Evolutionary conservation across 2,329 filamentous ascomycete genomes (phyloP).

Genomic region (Talaromyces sp.): DNA sequence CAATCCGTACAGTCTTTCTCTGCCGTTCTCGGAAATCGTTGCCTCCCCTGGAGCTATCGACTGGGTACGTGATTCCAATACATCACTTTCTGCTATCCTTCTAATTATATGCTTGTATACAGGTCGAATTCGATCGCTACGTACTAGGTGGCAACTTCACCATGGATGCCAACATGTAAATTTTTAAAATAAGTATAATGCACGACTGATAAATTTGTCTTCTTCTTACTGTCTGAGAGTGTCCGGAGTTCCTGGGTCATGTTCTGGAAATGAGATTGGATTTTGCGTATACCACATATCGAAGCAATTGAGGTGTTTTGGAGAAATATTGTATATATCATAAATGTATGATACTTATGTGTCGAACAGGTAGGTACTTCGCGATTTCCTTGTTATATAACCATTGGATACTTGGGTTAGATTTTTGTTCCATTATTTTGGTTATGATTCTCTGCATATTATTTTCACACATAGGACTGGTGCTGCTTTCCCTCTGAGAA

Average conservation of each 20-base stretch:
- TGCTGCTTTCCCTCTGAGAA: neutral
- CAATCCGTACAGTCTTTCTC: conserved; percentile 13
- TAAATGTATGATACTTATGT: neutral
- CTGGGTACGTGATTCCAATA: conserved; percentile 1
- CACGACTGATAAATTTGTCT: neutral
- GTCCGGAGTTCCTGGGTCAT: neutral
- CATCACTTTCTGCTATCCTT: conserved; percentile 3
- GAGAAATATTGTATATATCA: neutral
- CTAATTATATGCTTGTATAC: neutral
- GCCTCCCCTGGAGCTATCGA: conserved; percentile 18
- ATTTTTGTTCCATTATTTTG: neutral
- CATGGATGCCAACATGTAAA: conserved; percentile 1
- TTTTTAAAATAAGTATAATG: neutral
- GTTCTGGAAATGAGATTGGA: neutral
- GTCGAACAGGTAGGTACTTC: neutral
- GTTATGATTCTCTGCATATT: neutral
- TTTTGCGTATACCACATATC: neutral
- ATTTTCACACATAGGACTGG: neutral
- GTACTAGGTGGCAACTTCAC: conserved; percentile 14
- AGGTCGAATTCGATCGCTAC: conserved; percentile 18
- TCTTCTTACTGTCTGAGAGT: neutral
- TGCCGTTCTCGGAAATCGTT: conserved; percentile 19
- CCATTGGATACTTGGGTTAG: too few relatives aligned
- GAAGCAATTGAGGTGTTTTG: neutral
- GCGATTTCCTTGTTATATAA: too few relatives aligned